Conservation (phyloP, 768 basidiomycete genomes). For the Pisolithus sp. region DNA sequence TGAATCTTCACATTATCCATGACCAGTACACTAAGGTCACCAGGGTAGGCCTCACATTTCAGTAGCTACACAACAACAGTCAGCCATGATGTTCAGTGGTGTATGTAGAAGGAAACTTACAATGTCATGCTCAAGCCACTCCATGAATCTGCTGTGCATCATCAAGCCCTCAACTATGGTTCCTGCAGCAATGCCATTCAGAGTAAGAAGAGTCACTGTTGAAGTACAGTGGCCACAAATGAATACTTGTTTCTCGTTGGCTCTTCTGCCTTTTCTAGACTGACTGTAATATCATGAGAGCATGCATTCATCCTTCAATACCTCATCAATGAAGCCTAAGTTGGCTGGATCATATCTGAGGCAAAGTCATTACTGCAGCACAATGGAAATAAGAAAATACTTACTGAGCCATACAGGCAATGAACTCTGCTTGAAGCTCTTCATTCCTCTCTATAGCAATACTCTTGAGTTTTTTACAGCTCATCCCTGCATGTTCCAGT, state of each 20-base stretch:
- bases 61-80: constrained; percentile 19
- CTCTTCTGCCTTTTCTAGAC: constrained; percentile 6
- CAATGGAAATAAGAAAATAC: too few species aligned
- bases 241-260: not conserved
- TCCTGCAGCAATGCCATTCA: too few species aligned
- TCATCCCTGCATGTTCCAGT: constrained; percentile 21
- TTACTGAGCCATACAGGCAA: constrained; percentile 7
- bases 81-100: too few species aligned
- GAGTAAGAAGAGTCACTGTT: too few species aligned
- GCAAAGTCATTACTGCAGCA: too few species aligned
- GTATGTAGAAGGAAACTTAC: too few species aligned
- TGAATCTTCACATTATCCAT: constrained; percentile 15
- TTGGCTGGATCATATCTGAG: constrained; percentile 8
- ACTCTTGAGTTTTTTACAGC: constrained; percentile 14
- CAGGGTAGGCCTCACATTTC: constrained; percentile 12
- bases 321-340: constrained; percentile 20
- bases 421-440: not conserved
- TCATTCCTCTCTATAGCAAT: not conserved
- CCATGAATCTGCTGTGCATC: too few species aligned
- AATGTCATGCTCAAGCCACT: too few species aligned
- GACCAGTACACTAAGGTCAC: constrained; percentile 11
- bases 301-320: constrained; percentile 24
- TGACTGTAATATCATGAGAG: constrained; percentile 17
- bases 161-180: too few species aligned
- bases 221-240: constrained; percentile 12